Percentiles rank a stretch among this genome's conserved stretches.
phyloP scores from a whole-genome alignment of 192 early-diverging fungal genomes.

The Rhizoclosmatium sp. region DNA sequence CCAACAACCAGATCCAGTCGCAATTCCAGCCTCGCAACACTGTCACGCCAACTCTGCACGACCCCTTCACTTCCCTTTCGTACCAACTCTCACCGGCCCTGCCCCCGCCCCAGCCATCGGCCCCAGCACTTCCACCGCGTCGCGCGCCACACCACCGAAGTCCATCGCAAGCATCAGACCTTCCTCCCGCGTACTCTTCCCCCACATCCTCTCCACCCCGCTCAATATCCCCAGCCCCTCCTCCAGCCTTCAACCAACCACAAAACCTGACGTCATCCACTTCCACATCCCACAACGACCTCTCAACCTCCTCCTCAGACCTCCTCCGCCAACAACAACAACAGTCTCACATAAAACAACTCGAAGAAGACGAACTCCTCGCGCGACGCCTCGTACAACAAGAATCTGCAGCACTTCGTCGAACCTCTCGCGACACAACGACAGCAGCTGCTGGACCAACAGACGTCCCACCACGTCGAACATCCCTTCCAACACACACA shows the following conservation, averaged over 20 bases:
- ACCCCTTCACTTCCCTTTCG: neutral
- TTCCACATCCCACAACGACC: no score
- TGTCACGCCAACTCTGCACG: neutral
- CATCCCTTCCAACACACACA: neutral
- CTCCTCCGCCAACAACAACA: neutral
- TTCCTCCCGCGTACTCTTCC: neutral
- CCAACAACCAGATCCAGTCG: no score
- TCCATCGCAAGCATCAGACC: neutral
- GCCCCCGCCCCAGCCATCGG: neutral
- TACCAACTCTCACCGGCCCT: neutral
- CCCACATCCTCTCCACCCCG: neutral
- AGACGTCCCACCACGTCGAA: neutral
- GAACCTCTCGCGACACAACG: neutral
- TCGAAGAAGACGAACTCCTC: neutral
- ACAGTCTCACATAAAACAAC: neutral
- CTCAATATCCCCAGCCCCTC: neutral
- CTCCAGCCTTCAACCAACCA: neutral
- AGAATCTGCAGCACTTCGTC: neutral
- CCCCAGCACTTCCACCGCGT: neutral
- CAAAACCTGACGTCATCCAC: no score
- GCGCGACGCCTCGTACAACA: neutral
- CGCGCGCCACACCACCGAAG: neutral
- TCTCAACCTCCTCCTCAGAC: no score
- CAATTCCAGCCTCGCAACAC: no score
- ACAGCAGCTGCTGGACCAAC: neutral